Evolutionary conservation across 2,329 filamentous ascomycete species (phyloP), one percentile per base, ranked within the genome.

Genomic region (Beauveria asiatica): DNA sequence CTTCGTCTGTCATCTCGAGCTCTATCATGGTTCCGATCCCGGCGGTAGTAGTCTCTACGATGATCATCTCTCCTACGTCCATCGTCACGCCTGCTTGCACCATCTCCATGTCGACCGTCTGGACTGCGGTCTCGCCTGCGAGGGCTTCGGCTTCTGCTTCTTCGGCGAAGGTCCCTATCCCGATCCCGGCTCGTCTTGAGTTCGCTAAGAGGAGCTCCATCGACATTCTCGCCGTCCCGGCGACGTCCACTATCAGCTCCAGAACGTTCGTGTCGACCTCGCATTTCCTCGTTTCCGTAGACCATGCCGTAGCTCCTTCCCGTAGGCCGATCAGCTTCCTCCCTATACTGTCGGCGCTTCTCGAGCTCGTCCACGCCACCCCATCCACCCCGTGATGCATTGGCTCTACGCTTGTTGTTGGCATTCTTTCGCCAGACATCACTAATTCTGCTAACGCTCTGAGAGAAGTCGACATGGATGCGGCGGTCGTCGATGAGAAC

Each of bases 401-500:
- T 72, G 72, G 82, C 67, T 73, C 78, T 76, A 51, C 93, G 83
- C 76, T 96, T 97, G 45, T 82, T 83, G 69, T 96, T 96, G 21
- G 92, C 91, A 46, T 87, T 87, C 62, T 85, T 88, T 63, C 94
- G 83, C 94, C 94, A 99, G 17, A 87, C 86, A 64, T 96, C 90
- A 50, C 91, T 94, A 8, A 99, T 76, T 70, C 91, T 93, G 63
- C 86, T 83, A 63, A 92, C 94, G 70, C 91, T 96, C 76, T 99
- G 94, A 11, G 92, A 97, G 74, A 99, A 99, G 75, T 99, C 94
- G 60, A 99, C 94, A 70, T 99, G 94, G 64, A 99, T 99, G 46
- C 94, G 87, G 65, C 96, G 90, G 68, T 99, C 94, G 69, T 99
- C 94, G 65, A 99, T 97, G 59, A 99, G 77, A 1, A 97, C 93